Evolutionary conservation across 768 basidiomycete genomes (phyloP).

Genomic region (Hypsizygus marmoreus): DNA sequence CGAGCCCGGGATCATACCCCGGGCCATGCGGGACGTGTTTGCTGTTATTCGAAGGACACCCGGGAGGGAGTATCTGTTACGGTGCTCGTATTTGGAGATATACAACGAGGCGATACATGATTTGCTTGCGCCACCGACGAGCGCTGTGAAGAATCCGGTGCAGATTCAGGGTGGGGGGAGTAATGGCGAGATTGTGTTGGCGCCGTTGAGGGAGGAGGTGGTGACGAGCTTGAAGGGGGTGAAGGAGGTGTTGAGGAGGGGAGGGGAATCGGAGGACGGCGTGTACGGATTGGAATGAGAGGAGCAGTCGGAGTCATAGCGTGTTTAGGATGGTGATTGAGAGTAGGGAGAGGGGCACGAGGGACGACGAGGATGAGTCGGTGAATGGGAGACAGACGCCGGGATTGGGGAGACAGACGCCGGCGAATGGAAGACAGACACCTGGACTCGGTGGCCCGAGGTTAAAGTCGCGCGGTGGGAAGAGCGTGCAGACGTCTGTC

Average conservation of each 20-base stretch:
- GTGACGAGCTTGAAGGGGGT: constrained; percentile 90
- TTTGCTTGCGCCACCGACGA: constrained; percentile 71
- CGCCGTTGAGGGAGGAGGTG: constrained; percentile 87
- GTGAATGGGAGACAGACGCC: constrained; percentile 31
- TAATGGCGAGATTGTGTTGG: constrained; percentile 58
- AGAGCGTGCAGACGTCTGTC: constrained; percentile 77
- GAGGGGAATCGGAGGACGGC: constrained; percentile 89
- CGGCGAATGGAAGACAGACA: constrained; percentile 53
- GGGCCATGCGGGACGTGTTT: constrained; percentile 92
- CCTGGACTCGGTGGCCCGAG: constrained; percentile 55
- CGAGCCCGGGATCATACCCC: constrained; percentile 93
- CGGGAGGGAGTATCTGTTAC: constrained; percentile 86
- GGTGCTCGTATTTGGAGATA: constrained; percentile 95
- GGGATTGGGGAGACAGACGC: constrained; percentile 30
- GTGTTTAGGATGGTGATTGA: constrained; percentile 94
- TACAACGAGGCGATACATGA: constrained; percentile 94
- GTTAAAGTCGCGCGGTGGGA: constrained; percentile 75
- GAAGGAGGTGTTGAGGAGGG: constrained; percentile 74
- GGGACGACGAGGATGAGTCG: constrained; percentile 42
- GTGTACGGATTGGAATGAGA: constrained; percentile 98
- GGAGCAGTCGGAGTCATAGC: constrained; percentile 92
- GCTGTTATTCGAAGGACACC: constrained; percentile 76
- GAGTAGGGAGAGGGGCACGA: constrained; percentile 65
- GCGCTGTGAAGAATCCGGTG: constrained; percentile 58
- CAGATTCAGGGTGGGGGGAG: constrained; percentile 71